Evolutionary conservation across 148 eudicot genomes (phyloP).

Genomic region (Amaranthus palmeri): DNA sequence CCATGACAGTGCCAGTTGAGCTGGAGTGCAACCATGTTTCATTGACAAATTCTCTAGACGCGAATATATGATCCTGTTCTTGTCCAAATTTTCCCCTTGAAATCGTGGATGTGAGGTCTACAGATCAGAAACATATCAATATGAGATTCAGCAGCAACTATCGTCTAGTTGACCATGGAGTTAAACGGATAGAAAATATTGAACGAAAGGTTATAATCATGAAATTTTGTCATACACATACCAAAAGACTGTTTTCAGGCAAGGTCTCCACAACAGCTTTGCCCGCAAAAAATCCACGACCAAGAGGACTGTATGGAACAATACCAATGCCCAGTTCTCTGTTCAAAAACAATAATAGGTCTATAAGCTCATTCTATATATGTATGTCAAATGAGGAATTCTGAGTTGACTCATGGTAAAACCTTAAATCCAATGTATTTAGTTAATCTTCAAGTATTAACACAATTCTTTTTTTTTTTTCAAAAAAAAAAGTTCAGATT

Average conservation of each 20-base stretch:
- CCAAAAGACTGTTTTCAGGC: conserved; percentile 49
- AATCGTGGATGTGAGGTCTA: conserved; percentile 58
- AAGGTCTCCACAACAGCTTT: conserved; percentile 60
- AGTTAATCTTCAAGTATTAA: no score
- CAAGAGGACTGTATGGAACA: conserved; percentile 76
- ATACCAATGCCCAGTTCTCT: conserved; percentile 85
- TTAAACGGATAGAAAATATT: background rate
- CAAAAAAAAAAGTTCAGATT: background rate
- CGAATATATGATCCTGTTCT: conserved; percentile 56
- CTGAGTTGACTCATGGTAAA: background rate
- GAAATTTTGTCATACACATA: conserved; percentile 20
- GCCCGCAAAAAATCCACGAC: conserved; percentile 75
- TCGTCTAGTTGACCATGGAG: background rate
- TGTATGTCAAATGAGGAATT: background rate
- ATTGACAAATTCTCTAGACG: conserved; percentile 46
- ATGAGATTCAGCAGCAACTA: background rate
- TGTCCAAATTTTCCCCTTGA: conserved; percentile 49
- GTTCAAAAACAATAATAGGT: conserved; percentile 2
- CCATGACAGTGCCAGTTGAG: conserved; percentile 83
- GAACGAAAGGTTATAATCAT: background rate
- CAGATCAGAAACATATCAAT: background rate
- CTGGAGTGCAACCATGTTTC: conserved; percentile 55
- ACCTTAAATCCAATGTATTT: background rate
- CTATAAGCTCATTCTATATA: background rate
- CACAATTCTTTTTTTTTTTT: no score